These are phyloP conservation scores for Flaveria floridana DNA, from an alignment of 140 eudicot genomes.

Conservation along the genomic window DNA sequence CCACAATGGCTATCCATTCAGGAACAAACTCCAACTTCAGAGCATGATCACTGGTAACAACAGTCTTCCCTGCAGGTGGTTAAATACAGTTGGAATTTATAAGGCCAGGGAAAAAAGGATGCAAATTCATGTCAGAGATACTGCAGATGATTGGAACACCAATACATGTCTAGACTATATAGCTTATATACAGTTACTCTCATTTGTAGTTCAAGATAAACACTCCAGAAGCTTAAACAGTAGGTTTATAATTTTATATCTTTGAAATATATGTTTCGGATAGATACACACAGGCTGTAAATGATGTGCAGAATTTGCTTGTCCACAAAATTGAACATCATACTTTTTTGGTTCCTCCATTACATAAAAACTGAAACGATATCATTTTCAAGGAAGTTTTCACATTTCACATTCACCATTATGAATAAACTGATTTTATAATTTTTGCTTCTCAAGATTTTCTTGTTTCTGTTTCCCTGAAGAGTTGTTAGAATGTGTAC, in stretches of 20 bases:
- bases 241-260: background rate
- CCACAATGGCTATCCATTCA: conserved; percentile 89
- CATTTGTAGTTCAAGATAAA: background rate
- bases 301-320: background rate
- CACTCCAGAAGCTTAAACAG: background rate
- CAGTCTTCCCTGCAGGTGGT: conserved; percentile 72
- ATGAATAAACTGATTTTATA: background rate
- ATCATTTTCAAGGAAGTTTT: background rate
- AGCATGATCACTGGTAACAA: conserved; percentile 92
- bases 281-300: conserved; percentile 1
- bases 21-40: conserved; percentile 74
- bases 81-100: background rate
- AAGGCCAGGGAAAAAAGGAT: background rate
- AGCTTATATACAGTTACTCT: background rate
- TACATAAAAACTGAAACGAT: background rate
- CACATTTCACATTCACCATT: background rate
- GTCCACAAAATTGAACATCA: conserved; percentile 1
- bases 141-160: background rate
- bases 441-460: background rate
- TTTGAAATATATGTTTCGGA: background rate
- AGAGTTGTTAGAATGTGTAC: conserved; percentile 1
- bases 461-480: background rate
- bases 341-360: background rate
- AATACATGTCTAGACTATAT: background rate
- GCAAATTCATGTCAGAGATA: conserved; percentile 17